These are phyloP conservation scores for Lentinula lateritia DNA, from an alignment of 768 basidiomycete species.

Conservation along the genomic window DNA sequence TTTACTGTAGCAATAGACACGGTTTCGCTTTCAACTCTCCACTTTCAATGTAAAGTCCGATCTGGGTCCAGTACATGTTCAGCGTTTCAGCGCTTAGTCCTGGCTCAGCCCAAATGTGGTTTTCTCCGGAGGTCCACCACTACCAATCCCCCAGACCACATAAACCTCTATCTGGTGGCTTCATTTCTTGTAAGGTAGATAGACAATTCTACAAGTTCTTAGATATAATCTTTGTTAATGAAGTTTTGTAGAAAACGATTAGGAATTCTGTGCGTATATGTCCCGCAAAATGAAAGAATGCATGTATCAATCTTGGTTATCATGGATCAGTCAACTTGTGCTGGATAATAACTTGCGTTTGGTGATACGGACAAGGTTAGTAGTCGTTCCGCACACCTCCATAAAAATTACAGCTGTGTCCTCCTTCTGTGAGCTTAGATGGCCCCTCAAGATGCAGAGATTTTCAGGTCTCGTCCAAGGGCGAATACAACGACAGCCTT, in stretches of 20 bases:
- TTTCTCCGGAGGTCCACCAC: not conserved
- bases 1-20: not conserved
- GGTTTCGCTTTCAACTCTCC: not conserved
- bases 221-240: not conserved
- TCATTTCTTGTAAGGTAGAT: not conserved
- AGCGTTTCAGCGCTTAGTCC: too few relatives aligned
- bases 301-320: not conserved
- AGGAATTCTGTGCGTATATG: not conserved
- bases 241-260: not conserved
- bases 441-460: slow-evolving; percentile 15
- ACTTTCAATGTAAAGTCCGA: not conserved
- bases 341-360: not conserved
- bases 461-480: slow-evolving; percentile 27
- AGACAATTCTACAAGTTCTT: not conserved
- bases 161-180: not conserved
- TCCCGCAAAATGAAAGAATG: not conserved
- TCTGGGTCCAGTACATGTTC: too few relatives aligned
- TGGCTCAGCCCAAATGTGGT: too few relatives aligned
- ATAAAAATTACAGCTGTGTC: not conserved
- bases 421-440: not conserved
- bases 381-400: not conserved
- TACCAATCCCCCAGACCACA: not conserved
- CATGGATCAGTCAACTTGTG: not conserved
- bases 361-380: not conserved
- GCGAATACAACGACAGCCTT: slow-evolving; percentile 37